Evolutionary conservation across 371 early-diverging fungal genomes (phyloP).

Genomic region (Mortierella sp.): DNA sequence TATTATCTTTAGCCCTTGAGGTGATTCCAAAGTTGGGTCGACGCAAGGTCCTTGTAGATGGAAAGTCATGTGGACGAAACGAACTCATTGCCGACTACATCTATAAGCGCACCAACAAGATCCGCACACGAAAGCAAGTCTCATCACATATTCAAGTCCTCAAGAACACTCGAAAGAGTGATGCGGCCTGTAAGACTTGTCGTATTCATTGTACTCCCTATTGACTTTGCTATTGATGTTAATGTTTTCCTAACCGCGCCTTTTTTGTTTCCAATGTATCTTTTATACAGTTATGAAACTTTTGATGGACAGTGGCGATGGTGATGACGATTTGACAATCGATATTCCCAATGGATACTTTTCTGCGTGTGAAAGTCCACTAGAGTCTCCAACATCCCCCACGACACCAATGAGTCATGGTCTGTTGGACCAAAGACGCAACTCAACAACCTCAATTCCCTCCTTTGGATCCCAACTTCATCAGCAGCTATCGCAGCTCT

Average conservation of each 20-base stretch:
- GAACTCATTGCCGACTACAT: constrained; percentile 86
- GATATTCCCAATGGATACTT: constrained; percentile 27
- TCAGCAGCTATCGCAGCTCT: constrained; percentile 3
- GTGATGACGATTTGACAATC: constrained; percentile 50
- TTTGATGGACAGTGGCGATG: constrained; percentile 64
- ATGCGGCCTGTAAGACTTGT: constrained; percentile 62
- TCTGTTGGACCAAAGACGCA: constrained; percentile 26
- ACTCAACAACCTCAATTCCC: constrained; percentile 25
- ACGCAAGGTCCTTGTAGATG: constrained; percentile 70
- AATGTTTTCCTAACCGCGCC: not conserved
- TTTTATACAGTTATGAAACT: constrained; percentile 66
- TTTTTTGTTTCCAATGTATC: not conserved
- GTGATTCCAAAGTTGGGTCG: constrained; percentile 70
- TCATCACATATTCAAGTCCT: constrained; percentile 86
- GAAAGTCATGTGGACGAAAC: constrained; percentile 81
- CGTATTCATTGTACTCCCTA: not conserved
- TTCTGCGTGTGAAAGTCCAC: constrained; percentile 27
- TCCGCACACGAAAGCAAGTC: constrained; percentile 82
- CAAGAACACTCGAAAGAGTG: constrained; percentile 78
- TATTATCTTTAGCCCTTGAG: constrained; percentile 61
- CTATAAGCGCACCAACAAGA: constrained; percentile 72
- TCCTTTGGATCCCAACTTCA: constrained; percentile 21
- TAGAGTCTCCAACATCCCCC: constrained; percentile 23
- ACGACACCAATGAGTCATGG: constrained; percentile 2
- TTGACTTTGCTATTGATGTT: no score